phyloP scores from a whole-genome alignment of 2,329 filamentous ascomycete genomes.

The Stagonosporopsis cucurbitacearum region DNA sequence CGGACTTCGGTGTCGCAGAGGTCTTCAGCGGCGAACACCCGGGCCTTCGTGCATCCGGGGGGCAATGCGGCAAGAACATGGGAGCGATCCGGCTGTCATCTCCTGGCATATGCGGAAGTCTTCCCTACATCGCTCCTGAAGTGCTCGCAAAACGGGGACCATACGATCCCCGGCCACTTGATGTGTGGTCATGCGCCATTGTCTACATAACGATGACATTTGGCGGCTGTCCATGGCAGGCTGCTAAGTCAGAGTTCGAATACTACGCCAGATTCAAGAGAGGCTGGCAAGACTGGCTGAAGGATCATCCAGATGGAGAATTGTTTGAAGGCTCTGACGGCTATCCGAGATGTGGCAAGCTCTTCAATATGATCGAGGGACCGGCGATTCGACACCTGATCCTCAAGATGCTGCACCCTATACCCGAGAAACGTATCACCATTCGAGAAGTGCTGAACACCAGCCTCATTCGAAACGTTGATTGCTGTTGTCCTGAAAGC shows the following conservation, averaged over 20 bases:
- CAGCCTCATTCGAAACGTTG: constrained; percentile 75
- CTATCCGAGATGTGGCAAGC: constrained; percentile 69
- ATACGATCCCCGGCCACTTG: constrained; percentile 78
- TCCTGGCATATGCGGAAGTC: constrained; percentile 82
- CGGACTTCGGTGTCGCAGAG: constrained; percentile 88
- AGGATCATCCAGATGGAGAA: constrained; percentile 58
- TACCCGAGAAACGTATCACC: constrained; percentile 72
- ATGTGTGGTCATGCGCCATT: constrained; percentile 86
- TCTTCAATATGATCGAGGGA: constrained; percentile 72
- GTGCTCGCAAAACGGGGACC: constrained; percentile 71
- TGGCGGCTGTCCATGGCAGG: constrained; percentile 75
- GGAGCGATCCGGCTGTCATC: constrained; percentile 72
- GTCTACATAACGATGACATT: constrained; percentile 81
- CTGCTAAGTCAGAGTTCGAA: constrained; percentile 63
- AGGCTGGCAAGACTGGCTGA: constrained; percentile 73
- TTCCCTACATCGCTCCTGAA: constrained; percentile 87
- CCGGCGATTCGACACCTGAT: constrained; percentile 71
- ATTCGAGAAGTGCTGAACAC: constrained; percentile 73
- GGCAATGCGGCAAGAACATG: constrained; percentile 77
- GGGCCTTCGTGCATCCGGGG: constrained; percentile 73
- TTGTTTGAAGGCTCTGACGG: constrained; percentile 62
- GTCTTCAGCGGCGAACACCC: constrained; percentile 85
- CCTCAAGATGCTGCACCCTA: constrained; percentile 81
- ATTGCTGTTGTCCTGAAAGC: constrained; percentile 78
- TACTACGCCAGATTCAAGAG: constrained; percentile 69